Conservation (phyloP, 305 asterid genomes). For the Plantago coronopus region DNA sequence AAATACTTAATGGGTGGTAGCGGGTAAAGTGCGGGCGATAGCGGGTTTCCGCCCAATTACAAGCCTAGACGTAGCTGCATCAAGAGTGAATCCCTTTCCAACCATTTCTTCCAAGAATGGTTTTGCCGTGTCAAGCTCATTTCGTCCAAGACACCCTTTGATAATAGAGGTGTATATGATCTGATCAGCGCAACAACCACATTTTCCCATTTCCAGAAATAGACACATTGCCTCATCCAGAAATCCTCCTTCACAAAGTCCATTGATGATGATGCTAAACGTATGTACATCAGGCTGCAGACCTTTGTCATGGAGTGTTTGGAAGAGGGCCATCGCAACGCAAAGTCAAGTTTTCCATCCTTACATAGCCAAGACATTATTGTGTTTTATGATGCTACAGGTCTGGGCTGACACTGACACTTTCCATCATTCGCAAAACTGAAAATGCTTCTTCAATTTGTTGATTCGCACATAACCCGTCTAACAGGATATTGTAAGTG, state of each 20-base stretch:
- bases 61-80: slow-evolving; percentile 4
- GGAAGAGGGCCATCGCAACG: not conserved
- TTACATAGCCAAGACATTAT: not conserved
- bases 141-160: not conserved
- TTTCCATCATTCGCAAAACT: slow-evolving; percentile 4
- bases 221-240: not conserved
- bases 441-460: not conserved
- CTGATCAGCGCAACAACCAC: not conserved
- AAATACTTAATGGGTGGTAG: no score
- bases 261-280: not conserved
- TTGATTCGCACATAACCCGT: not conserved
- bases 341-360: not conserved
- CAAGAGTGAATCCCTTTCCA: not conserved
- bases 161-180: not conserved
- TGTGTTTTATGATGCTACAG: not conserved
- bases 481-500: not conserved
- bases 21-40: no score
- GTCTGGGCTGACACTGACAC: not conserved
- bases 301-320: not conserved
- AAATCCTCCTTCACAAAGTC: slow-evolving; percentile 1
- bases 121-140: not conserved
- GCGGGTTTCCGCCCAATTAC: no score
- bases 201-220: not conserved
- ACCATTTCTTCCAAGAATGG: not conserved
- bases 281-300: not conserved